phyloP scores from a whole-genome alignment of 768 basidiomycete genomes.

The Mycena kentingensis region DNA sequence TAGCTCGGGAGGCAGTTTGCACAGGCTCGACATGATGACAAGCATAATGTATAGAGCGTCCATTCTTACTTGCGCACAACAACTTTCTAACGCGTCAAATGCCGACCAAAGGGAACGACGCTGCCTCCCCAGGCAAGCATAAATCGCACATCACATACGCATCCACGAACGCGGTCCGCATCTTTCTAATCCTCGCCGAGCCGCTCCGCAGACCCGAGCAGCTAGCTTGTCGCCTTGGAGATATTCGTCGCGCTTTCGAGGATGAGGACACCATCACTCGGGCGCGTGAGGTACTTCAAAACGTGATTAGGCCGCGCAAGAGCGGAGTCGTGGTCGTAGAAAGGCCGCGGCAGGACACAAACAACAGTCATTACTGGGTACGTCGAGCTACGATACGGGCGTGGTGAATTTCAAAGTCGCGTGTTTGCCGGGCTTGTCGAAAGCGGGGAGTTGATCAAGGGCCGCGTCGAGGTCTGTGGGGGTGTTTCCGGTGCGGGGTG shows the following conservation, averaged over 20 bases:
- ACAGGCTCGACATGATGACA: too few relatives aligned
- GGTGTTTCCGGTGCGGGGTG: constrained; percentile 6
- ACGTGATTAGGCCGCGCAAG: constrained; percentile 38
- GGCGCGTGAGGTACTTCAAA: constrained; percentile 37
- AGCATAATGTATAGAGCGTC: too few relatives aligned
- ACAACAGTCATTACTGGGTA: constrained; percentile 43
- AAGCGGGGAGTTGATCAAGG: constrained; percentile 24
- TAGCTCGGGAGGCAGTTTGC: too few relatives aligned
- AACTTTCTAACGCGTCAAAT: constrained; percentile 52
- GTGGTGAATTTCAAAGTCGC: constrained; percentile 39
- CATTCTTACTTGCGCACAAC: constrained; percentile 28
- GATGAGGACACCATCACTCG: constrained; percentile 25
- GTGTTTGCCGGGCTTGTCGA: constrained; percentile 22
- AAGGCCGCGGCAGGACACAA: constrained; percentile 31
- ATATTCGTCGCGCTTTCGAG: constrained; percentile 43
- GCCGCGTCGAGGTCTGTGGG: constrained; percentile 21
- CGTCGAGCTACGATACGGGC: constrained; percentile 37
- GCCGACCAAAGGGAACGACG: constrained; percentile 41
- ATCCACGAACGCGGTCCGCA: constrained; percentile 33
- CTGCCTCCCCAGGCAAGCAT: constrained; percentile 54
- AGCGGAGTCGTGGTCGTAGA: constrained; percentile 43
- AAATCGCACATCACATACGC: constrained; percentile 40
- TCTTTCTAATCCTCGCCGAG: constrained; percentile 30
- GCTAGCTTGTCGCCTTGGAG: constrained; percentile 33
- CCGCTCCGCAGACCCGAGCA: constrained; percentile 28